phyloP scores from a whole-genome alignment of 257 asterid species.

The Solanum clarkiae region DNA sequence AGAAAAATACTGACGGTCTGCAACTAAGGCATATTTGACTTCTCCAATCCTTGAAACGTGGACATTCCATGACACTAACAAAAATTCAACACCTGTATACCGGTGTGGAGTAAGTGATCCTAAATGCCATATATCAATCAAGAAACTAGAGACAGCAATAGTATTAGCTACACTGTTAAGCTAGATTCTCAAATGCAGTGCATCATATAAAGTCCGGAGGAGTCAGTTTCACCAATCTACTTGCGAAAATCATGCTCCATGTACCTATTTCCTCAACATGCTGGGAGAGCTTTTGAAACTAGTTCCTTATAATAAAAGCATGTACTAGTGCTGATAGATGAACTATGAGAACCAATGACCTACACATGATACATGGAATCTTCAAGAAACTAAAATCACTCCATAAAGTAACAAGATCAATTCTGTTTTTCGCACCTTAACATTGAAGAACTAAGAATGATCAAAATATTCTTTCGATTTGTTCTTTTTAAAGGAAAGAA shows the following conservation, averaged over 20 bases:
- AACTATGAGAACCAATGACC: background rate
- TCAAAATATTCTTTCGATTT: background rate
- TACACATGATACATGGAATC: background rate
- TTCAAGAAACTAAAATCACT: background rate
- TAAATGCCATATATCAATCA: slow-evolving; percentile 35
- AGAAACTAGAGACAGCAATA: slow-evolving; percentile 12
- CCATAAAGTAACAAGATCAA: background rate
- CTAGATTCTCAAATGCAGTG: background rate
- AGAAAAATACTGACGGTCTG: background rate
- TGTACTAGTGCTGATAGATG: background rate
- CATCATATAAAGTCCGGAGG: background rate
- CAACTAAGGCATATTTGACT: background rate
- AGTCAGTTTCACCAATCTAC: background rate
- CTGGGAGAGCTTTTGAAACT: background rate
- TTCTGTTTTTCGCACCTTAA: background rate
- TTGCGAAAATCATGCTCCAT: background rate
- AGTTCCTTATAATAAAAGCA: background rate
- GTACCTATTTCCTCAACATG: background rate
- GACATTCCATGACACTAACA: too few relatives aligned
- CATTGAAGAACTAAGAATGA: background rate
- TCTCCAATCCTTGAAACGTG: background rate
- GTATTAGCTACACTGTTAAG: background rate
- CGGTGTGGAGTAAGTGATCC: slow-evolving; percentile 56
- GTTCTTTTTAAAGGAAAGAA: background rate
- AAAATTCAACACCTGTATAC: too few relatives aligned